Conservation (phyloP, 352 stramenopile species). For the Peronospora farinosa region DNA sequence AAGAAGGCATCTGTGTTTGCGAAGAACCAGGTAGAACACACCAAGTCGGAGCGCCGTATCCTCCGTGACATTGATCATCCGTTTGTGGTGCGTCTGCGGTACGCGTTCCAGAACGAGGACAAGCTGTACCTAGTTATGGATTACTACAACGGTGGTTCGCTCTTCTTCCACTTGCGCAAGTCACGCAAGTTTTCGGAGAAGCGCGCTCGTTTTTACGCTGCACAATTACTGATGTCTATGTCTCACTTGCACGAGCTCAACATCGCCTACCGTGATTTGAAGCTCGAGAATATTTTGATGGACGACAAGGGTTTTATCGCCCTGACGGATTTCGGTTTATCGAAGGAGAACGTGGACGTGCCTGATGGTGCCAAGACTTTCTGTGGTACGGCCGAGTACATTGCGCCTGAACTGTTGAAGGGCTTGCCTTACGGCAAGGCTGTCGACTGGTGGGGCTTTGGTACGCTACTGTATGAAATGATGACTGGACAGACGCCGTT, state of each 20-base stretch:
- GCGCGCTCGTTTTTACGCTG: conserved; percentile 85
- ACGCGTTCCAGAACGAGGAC: conserved; percentile 91
- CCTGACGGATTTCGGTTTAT: conserved; percentile 90
- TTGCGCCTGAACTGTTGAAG: conserved; percentile 88
- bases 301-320: conserved; percentile 91
- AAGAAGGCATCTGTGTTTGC: conserved; percentile 88
- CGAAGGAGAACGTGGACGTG: conserved; percentile 88
- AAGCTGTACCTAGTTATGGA: conserved; percentile 91
- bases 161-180: conserved; percentile 91
- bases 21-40: conserved; percentile 92
- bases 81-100: conserved; percentile 90
- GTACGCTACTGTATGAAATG: conserved; percentile 93
- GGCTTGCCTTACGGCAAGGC: conserved; percentile 84
- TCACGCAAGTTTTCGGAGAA: conserved; percentile 87
- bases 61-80: conserved; percentile 88
- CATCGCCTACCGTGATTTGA: conserved; percentile 92
- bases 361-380: conserved; percentile 88
- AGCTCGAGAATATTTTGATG: conserved; percentile 94
- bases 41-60: conserved; percentile 88
- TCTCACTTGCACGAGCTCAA: conserved; percentile 90
- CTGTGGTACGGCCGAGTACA: conserved; percentile 91
- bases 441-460: conserved; percentile 93
- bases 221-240: conserved; percentile 88
- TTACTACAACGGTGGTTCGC: conserved; percentile 89
- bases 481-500: conserved; percentile 92